phyloP scores from a whole-genome alignment of 805 yeast genomes.

The Yueomyces sinensis region DNA sequence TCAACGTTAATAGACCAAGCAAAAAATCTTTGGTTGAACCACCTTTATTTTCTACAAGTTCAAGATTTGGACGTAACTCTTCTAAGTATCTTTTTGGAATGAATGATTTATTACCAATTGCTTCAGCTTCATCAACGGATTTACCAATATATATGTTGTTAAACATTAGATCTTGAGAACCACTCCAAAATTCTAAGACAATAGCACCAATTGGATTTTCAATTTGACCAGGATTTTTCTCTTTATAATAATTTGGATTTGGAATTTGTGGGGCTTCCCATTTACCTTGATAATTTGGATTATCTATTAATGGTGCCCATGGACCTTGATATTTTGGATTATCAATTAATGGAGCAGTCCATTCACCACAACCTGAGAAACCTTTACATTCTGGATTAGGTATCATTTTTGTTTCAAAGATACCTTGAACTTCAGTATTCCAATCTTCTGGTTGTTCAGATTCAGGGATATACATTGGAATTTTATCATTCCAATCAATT shows the following conservation, averaged over 20 bases:
- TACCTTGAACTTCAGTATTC: constrained; percentile 87
- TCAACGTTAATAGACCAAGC: background rate
- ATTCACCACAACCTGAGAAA: constrained; percentile 65
- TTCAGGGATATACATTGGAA: constrained; percentile 45
- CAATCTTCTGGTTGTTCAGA: constrained; percentile 71
- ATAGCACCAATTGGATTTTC: constrained; percentile 66
- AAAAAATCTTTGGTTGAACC: background rate
- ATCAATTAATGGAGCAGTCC: constrained; percentile 53
- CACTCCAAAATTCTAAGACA: constrained; percentile 73
- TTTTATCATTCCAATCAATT: constrained; percentile 64
- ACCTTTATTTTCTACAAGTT: too few species aligned
- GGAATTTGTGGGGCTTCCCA: constrained; percentile 58
- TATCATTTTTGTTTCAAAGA: constrained; percentile 61
- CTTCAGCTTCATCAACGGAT: constrained; percentile 72
- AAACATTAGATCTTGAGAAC: constrained; percentile 61
- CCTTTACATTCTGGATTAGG: constrained; percentile 60
- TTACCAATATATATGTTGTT: constrained; percentile 82
- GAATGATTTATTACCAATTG: constrained; percentile 63
- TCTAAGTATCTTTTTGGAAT: constrained; percentile 39
- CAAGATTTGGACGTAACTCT: constrained; percentile 9
- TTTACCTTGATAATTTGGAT: constrained; percentile 68
- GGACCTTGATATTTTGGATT: constrained; percentile 68
- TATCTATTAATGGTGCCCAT: constrained; percentile 56
- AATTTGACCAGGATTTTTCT: constrained; percentile 41
- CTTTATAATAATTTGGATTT: constrained; percentile 61